Base-by-base conservation (phyloP, 1,284 basidiomycete genomes). In the Fomitiporia mediterranea region DNA sequence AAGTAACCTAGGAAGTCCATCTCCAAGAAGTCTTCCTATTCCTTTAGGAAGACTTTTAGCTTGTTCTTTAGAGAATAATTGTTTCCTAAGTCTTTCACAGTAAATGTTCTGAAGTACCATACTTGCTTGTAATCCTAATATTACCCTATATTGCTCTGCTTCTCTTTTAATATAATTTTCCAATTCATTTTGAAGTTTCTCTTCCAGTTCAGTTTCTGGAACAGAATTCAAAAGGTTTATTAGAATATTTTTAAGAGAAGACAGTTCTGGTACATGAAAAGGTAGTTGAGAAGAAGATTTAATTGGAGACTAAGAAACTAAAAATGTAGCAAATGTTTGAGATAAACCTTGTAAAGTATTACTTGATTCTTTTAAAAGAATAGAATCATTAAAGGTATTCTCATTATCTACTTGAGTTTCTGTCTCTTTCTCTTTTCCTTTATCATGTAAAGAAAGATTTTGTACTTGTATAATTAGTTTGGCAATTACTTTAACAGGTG, bases 61-160 rank as follows among this genome's bases (percentile, higher is more conserved):
- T 15, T 34, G 21, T 35, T 51, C 48, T 17, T 51, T 34, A 21
- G 48, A 2, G 37, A 17, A 25, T 23, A 51, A 17, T 32, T 51
- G 48, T 8, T 32, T 38, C 17, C 28, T 27, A 25, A 51, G 25
- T 17, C 48, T 34, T 17, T 51, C 48, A 35, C 48, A 51, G 21
- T 51, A 51, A 17, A 51, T 34, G 30, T 19, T 51, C 21, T 51
- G 48, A 38, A 51, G 48, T 34, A 38, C 35, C 48, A 51, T n/a
- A 32, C 15, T 30, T 34, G 35, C 25, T 34, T 51, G 48, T n/a
- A 51, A 11, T 21, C n/a, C 34, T 21, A 38, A 17, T 32, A 51
- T 30, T 15, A n/a, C 27, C 9, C 48, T 25, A 17, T 32, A 17
- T 23, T 17, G 23, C n/a, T 2, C 30, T 34, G 48, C 48, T 32